Conservation (phyloP, 495 filamentous ascomycete genomes). For the Geoglossum glabrum region DNA sequence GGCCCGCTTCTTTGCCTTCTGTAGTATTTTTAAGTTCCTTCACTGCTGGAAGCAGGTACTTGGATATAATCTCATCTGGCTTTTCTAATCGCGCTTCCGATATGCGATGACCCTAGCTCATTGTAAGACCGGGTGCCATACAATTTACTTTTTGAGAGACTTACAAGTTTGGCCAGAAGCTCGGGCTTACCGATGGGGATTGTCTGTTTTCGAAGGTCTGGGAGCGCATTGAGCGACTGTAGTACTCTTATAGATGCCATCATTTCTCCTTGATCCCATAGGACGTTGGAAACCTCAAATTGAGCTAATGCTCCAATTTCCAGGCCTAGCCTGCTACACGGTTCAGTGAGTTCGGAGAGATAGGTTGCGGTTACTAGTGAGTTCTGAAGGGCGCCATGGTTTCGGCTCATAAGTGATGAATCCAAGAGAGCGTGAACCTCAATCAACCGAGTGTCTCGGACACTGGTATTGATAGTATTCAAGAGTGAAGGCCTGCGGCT, state of each 20-base stretch:
- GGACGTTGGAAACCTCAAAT: conserved; percentile 65
- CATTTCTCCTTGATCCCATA: conserved; percentile 92
- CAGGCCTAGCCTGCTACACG: conserved; percentile 47
- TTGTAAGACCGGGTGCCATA: conserved; percentile 4
- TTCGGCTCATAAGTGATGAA: conserved; percentile 52
- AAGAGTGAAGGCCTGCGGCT: conserved; percentile 44
- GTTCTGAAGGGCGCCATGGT: conserved; percentile 64
- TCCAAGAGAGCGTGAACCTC: conserved; percentile 55
- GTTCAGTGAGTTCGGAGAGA: conserved; percentile 47
- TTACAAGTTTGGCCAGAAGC: conserved; percentile 66
- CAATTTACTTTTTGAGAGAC: conserved; percentile 5
- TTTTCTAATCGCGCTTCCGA: conserved; percentile 88
- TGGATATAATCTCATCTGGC: conserved; percentile 68
- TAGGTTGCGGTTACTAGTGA: conserved; percentile 67
- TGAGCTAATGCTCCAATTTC: conserved; percentile 51
- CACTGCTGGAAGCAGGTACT: conserved; percentile 65
- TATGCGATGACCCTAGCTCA: conserved; percentile 48
- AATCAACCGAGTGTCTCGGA: conserved; percentile 41
- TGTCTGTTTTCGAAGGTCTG: conserved; percentile 45
- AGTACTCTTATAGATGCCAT: conserved; percentile 80
- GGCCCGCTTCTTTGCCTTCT: conserved; percentile 54
- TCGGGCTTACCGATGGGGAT: conserved; percentile 57
- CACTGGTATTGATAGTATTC: conserved; percentile 30
- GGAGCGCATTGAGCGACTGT: conserved; percentile 41
- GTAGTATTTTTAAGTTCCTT: conserved; percentile 51